Evolutionary conservation across 352 stramenopile species (phyloP).

Genomic region (Plasmopara halstedii): DNA sequence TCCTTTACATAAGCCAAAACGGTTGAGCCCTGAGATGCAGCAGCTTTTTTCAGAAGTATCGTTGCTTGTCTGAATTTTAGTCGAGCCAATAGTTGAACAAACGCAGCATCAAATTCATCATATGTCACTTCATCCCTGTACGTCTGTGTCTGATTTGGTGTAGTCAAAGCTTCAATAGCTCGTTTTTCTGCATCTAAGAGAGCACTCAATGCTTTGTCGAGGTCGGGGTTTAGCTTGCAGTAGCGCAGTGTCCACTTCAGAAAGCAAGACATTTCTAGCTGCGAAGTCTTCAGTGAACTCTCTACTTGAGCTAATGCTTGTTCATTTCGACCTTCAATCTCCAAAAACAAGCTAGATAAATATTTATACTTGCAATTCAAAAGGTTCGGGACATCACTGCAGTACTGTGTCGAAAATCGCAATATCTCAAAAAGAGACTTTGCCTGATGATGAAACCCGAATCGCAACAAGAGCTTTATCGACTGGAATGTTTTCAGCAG

Average conservation of each 20-base stretch:
- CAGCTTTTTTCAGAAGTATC: slow-evolving; percentile 14
- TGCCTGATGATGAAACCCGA: slow-evolving; percentile 50
- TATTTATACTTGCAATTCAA: slow-evolving; percentile 8
- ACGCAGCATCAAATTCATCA: slow-evolving; percentile 10
- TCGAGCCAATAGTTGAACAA: slow-evolving; percentile 22
- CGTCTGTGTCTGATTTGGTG: slow-evolving; percentile 4
- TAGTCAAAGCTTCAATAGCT: slow-evolving; percentile 9
- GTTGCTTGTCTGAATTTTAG: slow-evolving; percentile 28
- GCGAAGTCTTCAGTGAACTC: slow-evolving; percentile 8
- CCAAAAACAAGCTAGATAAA: slow-evolving; percentile 24
- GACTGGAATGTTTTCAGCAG: slow-evolving; percentile 23
- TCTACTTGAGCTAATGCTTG: slow-evolving; percentile 16
- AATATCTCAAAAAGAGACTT: slow-evolving; percentile 47
- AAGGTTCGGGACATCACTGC: neutral
- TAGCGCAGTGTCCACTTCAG: slow-evolving; percentile 25
- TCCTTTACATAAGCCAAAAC: slow-evolving; percentile 7
- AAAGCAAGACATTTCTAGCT: slow-evolving; percentile 22
- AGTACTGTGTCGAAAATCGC: slow-evolving; percentile 3
- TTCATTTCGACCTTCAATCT: slow-evolving; percentile 27
- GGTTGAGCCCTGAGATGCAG: neutral
- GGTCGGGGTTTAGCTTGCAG: slow-evolving; percentile 17
- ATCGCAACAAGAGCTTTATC: slow-evolving; percentile 30
- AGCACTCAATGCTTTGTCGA: slow-evolving; percentile 3
- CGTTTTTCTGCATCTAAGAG: slow-evolving; percentile 19
- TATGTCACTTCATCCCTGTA: neutral